Conservation (phyloP, 208 protist genomes). For the Trichomonas tenax region DNA sequence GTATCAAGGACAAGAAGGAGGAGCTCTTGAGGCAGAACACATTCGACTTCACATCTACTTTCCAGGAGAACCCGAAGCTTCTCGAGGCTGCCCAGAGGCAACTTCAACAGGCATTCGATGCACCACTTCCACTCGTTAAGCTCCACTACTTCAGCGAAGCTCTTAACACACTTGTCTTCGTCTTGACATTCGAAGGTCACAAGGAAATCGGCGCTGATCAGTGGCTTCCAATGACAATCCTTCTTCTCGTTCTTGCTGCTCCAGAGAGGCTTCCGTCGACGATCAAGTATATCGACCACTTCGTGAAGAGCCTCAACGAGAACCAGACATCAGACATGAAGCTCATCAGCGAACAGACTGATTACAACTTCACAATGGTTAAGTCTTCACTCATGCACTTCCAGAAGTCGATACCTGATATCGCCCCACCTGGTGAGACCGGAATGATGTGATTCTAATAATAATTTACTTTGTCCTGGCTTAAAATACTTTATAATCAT, state of each 20-base stretch:
- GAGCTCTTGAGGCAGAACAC: background rate
- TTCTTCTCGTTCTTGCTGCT: background rate
- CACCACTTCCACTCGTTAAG: background rate
- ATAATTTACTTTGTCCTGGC: too few relatives aligned
- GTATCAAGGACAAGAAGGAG: background rate
- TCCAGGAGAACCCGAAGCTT: constrained; percentile 12
- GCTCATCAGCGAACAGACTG: background rate
- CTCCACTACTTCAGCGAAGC: background rate
- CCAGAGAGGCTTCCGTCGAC: background rate
- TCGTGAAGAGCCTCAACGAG: background rate
- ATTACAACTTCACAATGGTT: constrained; percentile 7
- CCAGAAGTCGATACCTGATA: background rate
- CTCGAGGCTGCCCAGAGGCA: background rate
- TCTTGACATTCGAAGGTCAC: background rate
- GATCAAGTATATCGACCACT: background rate
- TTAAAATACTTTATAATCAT: too few relatives aligned
- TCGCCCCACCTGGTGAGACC: background rate
- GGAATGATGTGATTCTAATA: too few relatives aligned
- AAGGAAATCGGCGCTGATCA: background rate
- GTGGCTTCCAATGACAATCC: background rate
- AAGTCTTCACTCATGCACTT: background rate
- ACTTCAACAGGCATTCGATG: background rate
- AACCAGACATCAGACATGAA: background rate
- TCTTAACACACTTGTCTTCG: background rate
- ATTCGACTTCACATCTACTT: constrained; percentile 11